These are phyloP conservation scores for Vaucheria bursata DNA, from an alignment of 352 stramenopile species.

Conservation along the genomic window DNA sequence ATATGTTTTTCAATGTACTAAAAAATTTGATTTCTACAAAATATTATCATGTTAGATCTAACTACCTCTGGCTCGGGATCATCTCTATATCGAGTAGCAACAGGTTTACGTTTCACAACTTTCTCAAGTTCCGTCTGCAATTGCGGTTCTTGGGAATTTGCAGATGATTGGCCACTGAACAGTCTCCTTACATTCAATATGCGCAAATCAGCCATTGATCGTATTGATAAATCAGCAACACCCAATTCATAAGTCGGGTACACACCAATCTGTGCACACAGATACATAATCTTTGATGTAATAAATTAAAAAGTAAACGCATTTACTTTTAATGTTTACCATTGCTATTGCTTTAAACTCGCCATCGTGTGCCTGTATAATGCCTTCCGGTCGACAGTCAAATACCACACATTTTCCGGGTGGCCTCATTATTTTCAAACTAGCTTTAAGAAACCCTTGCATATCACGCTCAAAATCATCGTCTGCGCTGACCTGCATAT, in stretches of 20 bases:
- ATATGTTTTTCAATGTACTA: too few species aligned
- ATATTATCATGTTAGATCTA: too few species aligned
- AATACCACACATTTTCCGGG: background rate
- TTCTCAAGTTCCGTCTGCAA: background rate
- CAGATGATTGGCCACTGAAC: background rate
- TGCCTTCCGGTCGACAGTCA: conserved; percentile 1
- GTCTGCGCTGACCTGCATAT: background rate
- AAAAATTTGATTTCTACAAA: too few species aligned
- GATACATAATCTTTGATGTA: too few species aligned
- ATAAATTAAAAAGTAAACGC: too few species aligned
- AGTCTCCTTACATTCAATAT: background rate
- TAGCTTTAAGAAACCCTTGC: conserved; percentile 8
- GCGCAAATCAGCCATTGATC: background rate
- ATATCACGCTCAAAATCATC: conserved; percentile 10
- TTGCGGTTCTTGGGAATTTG: background rate
- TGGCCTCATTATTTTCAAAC: background rate
- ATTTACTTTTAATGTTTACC: too few species aligned
- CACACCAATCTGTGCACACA: conserved; percentile 1
- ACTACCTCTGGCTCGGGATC: background rate
- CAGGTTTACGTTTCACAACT: background rate
- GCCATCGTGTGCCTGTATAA: background rate
- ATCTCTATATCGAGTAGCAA: background rate
- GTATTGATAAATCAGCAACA: background rate
- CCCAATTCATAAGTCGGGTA: conserved; percentile 1
- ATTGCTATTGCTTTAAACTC: conserved; percentile 3